Evolutionary conservation across 176 grass and related monocot species (phyloP).

Genomic region (Ampelocalamus luodianensis): DNA sequence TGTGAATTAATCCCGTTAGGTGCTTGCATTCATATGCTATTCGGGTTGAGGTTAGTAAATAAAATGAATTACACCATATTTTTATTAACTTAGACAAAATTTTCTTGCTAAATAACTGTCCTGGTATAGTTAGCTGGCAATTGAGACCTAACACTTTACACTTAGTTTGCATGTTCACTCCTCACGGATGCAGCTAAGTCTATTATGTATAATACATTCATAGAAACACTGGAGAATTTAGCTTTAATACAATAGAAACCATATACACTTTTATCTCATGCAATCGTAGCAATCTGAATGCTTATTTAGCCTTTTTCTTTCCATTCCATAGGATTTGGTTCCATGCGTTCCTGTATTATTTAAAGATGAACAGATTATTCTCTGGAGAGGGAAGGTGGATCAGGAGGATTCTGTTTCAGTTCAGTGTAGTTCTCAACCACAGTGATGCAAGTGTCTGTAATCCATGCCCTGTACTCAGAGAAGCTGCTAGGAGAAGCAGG

Average conservation of each 20-base stretch:
- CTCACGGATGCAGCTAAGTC: not conserved
- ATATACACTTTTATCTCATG: not conserved
- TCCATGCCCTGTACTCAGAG: not conserved
- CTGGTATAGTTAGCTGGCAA: not conserved
- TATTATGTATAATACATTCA: not conserved
- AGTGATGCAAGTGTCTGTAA: not conserved
- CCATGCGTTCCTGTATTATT: constrained; percentile 69
- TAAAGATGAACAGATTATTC: constrained; percentile 73
- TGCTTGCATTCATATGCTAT: not conserved
- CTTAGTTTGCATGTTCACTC: not conserved
- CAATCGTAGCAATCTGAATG: not conserved
- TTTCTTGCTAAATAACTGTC: not conserved
- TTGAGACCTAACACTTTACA: not conserved
- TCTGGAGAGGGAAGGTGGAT: constrained; percentile 60
- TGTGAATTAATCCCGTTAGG: not conserved
- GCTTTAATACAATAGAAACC: not conserved
- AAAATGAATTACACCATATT: not conserved
- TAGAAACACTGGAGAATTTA: constrained; percentile 11
- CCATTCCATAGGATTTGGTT: constrained; percentile 63
- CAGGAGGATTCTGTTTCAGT: constrained; percentile 20
- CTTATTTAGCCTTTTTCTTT: not conserved
- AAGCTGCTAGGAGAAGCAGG: not conserved
- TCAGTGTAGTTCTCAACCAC: not conserved
- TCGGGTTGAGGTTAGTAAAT: not conserved
- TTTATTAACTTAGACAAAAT: not conserved